These are phyloP conservation scores for Clonostachys rosea DNA, from an alignment of 2,329 filamentous ascomycete genomes.

Conservation along the genomic window DNA sequence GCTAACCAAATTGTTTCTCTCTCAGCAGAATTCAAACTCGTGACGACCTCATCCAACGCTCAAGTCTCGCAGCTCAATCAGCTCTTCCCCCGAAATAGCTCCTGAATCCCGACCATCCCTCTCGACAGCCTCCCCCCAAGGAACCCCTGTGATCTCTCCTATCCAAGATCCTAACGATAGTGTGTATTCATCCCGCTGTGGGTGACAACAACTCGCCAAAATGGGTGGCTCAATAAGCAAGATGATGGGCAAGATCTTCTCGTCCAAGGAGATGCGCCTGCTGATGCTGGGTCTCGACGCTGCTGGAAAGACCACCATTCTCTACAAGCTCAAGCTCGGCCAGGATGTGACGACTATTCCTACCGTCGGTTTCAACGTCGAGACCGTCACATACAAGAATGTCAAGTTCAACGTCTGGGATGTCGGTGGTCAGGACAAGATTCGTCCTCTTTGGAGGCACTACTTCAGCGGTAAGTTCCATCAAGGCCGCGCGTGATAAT, in stretches of 20 bases:
- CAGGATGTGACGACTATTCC: conserved; percentile 98
- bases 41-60: no score
- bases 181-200: no score
- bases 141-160: no score
- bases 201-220: conserved; percentile 7
- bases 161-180: no score
- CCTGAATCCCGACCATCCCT: no score
- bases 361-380: conserved; percentile 98
- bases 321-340: conserved; percentile 98
- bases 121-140: no score
- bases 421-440: conserved; percentile 98
- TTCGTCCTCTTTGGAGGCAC: conserved; percentile 93
- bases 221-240: conserved; percentile 96
- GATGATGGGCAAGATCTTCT: conserved; percentile 98
- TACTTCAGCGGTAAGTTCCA: conserved; percentile 73
- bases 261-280: conserved; percentile 98
- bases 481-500: not conserved
- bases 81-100: no score
- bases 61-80: no score
- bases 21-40: no score
- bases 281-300: conserved; percentile 97
- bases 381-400: conserved; percentile 98
- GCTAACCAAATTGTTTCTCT: no score
- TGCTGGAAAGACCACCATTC: conserved; percentile 97
- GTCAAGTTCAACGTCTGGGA: conserved; percentile 99